phyloP scores from a whole-genome alignment of 495 filamentous ascomycete species.

The Aspergillus bridgeri region DNA sequence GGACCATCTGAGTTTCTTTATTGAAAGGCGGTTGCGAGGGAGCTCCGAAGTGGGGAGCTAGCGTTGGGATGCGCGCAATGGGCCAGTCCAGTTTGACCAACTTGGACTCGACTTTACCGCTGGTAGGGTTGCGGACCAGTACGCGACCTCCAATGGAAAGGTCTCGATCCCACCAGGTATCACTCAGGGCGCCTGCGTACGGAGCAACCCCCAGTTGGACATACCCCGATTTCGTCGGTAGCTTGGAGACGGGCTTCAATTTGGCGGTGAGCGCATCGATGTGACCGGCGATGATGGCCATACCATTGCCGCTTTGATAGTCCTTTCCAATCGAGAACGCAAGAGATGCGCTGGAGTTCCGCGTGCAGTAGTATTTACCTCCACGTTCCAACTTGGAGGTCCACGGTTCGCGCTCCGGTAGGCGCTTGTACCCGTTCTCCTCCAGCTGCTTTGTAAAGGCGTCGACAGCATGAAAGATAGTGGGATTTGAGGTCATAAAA shows the following conservation, averaged over 20 bases:
- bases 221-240: slow-evolving; percentile 77
- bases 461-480: slow-evolving; percentile 83
- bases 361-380: slow-evolving; percentile 83
- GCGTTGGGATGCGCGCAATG: slow-evolving; percentile 85
- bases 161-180: slow-evolving; percentile 94
- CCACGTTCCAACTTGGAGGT: slow-evolving; percentile 66
- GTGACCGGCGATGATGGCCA: slow-evolving; percentile 79
- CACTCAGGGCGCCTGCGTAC: slow-evolving; percentile 81
- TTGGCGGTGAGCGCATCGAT: slow-evolving; percentile 87
- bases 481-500: slow-evolving; percentile 87
- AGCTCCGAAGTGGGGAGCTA: slow-evolving; percentile 90
- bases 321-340: slow-evolving; percentile 80
- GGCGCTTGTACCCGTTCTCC: slow-evolving; percentile 67
- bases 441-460: slow-evolving; percentile 70
- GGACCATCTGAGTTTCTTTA: slow-evolving; percentile 88
- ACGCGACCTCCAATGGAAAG: slow-evolving; percentile 86
- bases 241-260: slow-evolving; percentile 83
- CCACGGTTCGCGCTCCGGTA: slow-evolving; percentile 80
- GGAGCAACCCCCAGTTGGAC: slow-evolving; percentile 88
- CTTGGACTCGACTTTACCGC: slow-evolving; percentile 76
- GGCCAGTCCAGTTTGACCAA: slow-evolving; percentile 92
- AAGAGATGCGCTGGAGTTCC: slow-evolving; percentile 83
- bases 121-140: slow-evolving; percentile 66
- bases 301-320: slow-evolving; percentile 83
- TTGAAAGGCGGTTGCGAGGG: slow-evolving; percentile 77